These are phyloP conservation scores for Rhizoclosmatium sp. DNA, from an alignment of 192 early-diverging fungal genomes.

Conservation along the genomic window DNA sequence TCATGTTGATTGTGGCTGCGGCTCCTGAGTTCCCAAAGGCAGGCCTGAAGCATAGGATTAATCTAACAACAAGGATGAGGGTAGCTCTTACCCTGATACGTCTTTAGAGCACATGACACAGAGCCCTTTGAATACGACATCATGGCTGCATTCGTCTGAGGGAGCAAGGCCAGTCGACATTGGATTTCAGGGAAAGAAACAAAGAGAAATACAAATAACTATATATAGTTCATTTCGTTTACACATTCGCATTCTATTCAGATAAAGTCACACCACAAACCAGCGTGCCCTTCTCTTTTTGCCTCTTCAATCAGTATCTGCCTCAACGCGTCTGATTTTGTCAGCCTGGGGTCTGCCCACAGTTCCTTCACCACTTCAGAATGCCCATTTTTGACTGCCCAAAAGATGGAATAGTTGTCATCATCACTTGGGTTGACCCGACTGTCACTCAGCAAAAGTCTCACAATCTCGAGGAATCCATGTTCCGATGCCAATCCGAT, in stretches of 20 bases:
- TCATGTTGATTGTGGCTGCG: conserved; percentile 78
- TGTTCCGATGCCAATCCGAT: not conserved
- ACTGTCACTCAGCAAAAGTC: not conserved
- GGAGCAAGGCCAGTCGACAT: conserved; percentile 2
- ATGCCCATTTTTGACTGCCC: not conserved
- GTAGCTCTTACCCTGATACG: conserved; percentile 55
- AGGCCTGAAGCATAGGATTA: conserved; percentile 27
- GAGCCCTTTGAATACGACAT: conserved; percentile 75
- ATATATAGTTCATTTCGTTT: no score
- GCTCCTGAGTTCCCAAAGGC: not conserved
- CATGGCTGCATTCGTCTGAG: conserved; percentile 67
- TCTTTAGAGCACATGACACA: conserved; percentile 86
- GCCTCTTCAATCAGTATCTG: no score
- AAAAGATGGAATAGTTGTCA: conserved; percentile 20
- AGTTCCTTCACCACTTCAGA: not conserved
- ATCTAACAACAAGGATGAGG: not conserved
- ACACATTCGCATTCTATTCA: no score
- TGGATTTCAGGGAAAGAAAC: not conserved
- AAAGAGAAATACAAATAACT: no score
- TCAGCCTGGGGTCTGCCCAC: no score
- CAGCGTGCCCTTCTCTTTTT: no score
- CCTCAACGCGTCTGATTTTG: no score
- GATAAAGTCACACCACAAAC: no score
- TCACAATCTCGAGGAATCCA: not conserved
- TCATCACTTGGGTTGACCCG: not conserved